A percentile compares a stretch with the other conserved stretches of the same genome.
These are phyloP conservation scores for Pisolithus microcarpus DNA, from an alignment of 768 basidiomycete species.

Conservation along the genomic window DNA sequence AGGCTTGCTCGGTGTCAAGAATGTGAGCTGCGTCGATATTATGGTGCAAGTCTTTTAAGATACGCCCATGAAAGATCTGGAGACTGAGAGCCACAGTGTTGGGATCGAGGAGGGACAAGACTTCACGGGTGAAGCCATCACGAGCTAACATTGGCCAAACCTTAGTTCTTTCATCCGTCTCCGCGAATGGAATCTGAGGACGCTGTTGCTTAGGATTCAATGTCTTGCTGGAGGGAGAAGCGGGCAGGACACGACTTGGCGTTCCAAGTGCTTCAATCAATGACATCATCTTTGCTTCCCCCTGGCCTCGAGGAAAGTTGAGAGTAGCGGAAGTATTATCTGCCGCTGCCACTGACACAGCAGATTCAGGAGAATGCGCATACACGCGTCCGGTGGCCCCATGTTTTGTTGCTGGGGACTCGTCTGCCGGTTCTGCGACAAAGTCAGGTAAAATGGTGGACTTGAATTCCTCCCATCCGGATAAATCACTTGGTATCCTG, in stretches of 20 bases:
- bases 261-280: slow-evolving; percentile 40
- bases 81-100: slow-evolving; percentile 58
- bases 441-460: slow-evolving; percentile 43
- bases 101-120: slow-evolving; percentile 58
- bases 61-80: slow-evolving; percentile 49
- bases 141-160: slow-evolving; percentile 50
- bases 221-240: slow-evolving; percentile 20
- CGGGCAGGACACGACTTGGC: slow-evolving; percentile 1
- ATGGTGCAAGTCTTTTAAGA: slow-evolving; percentile 46
- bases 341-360: slow-evolving; percentile 18
- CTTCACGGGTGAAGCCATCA: slow-evolving; percentile 62
- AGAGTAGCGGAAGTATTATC: slow-evolving; percentile 39
- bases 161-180: slow-evolving; percentile 22
- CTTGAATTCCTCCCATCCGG: slow-evolving; percentile 54
- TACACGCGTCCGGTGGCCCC: slow-evolving; percentile 50
- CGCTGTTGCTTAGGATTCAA: slow-evolving; percentile 19
- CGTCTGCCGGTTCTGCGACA: slow-evolving; percentile 17
- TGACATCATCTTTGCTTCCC: slow-evolving; percentile 33
- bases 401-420: slow-evolving; percentile 34
- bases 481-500: slow-evolving; percentile 42
- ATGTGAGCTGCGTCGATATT: slow-evolving; percentile 45
- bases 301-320: slow-evolving; percentile 41
- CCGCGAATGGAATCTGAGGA: slow-evolving; percentile 13
- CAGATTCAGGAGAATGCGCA: slow-evolving; percentile 42
- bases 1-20: slow-evolving; percentile 25